phyloP scores from a whole-genome alignment of 148 eudicot genomes.

The Camellia japonica region DNA sequence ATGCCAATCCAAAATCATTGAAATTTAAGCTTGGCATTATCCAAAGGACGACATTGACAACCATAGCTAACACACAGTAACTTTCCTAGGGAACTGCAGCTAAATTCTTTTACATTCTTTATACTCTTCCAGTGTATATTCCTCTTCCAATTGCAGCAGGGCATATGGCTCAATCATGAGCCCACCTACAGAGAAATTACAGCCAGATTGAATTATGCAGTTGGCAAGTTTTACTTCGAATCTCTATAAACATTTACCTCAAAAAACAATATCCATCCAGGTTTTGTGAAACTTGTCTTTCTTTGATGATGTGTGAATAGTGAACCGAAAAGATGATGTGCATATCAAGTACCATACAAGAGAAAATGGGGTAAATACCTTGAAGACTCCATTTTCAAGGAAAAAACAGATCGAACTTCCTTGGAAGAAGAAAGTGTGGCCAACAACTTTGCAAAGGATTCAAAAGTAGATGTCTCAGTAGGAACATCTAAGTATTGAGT shows the following conservation, averaged over 20 bases:
- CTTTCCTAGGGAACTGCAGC: background rate
- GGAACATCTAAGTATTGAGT: slow-evolving; percentile 79
- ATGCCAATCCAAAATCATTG: background rate
- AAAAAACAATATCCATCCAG: background rate
- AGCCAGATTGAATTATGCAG: background rate
- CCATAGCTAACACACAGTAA: background rate
- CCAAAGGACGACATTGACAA: background rate
- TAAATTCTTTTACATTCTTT: background rate
- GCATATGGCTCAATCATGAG: background rate
- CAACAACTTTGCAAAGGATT: slow-evolving; percentile 86
- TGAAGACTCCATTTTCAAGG: slow-evolving; percentile 74
- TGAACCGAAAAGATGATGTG: background rate
- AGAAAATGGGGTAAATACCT: slow-evolving; percentile 42
- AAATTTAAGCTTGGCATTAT: background rate
- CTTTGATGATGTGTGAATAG: background rate
- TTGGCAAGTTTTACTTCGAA: background rate
- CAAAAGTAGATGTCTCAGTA: slow-evolving; percentile 82
- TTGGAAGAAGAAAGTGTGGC: slow-evolving; percentile 90
- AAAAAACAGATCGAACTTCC: slow-evolving; percentile 76
- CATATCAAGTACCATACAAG: background rate
- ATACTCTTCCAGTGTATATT: too few species aligned
- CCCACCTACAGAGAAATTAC: background rate
- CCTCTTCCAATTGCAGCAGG: background rate
- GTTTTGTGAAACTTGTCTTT: background rate
- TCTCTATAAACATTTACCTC: background rate